Percentiles rank a stretch among this genome's conserved stretches.
Evolutionary conservation across 2,329 filamentous ascomycete species (phyloP).

Genomic region (Tympanopsis confertula): DNA sequence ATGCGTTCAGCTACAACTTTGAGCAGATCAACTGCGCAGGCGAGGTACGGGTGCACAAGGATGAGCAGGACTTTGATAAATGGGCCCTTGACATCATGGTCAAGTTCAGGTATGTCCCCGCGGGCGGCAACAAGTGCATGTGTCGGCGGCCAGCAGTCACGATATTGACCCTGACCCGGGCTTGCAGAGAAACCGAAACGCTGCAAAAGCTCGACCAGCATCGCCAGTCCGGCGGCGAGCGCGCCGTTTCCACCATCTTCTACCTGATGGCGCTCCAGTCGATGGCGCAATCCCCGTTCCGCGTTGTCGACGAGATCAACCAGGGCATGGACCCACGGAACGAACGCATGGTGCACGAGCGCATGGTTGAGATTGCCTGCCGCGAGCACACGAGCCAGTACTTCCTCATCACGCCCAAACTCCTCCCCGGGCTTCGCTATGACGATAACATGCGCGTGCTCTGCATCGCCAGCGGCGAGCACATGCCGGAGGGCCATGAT

Average conservation of each 20-base stretch:
- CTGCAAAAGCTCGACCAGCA: constrained; percentile 56
- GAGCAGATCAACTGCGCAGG: constrained; percentile 60
- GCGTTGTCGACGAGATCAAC: constrained; percentile 69
- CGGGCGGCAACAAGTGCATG: no score
- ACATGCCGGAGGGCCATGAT: constrained; percentile 14
- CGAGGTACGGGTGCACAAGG: constrained; percentile 55
- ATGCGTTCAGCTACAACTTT: constrained; percentile 59
- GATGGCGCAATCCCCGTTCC: constrained; percentile 59
- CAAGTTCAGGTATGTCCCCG: constrained; percentile 56
- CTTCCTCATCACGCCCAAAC: constrained; percentile 65
- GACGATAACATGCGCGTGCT: constrained; percentile 60
- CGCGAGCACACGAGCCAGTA: constrained; percentile 28
- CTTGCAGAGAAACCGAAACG: constrained; percentile 45
- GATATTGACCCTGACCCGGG: not conserved
- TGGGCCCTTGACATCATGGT: constrained; percentile 65
- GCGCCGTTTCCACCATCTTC: constrained; percentile 66
- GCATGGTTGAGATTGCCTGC: constrained; percentile 66
- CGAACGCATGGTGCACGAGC: constrained; percentile 63
- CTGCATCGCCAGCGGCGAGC: constrained; percentile 59
- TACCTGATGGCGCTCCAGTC: constrained; percentile 68
- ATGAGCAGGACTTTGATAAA: constrained; percentile 51
- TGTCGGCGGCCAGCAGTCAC: no score
- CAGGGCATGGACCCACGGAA: constrained; percentile 71
- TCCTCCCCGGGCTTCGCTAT: constrained; percentile 55
- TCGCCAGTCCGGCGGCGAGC: constrained; percentile 63